Base-by-base conservation (phyloP, 179 eudicot genomes). In the Camellia oleifera region DNA sequence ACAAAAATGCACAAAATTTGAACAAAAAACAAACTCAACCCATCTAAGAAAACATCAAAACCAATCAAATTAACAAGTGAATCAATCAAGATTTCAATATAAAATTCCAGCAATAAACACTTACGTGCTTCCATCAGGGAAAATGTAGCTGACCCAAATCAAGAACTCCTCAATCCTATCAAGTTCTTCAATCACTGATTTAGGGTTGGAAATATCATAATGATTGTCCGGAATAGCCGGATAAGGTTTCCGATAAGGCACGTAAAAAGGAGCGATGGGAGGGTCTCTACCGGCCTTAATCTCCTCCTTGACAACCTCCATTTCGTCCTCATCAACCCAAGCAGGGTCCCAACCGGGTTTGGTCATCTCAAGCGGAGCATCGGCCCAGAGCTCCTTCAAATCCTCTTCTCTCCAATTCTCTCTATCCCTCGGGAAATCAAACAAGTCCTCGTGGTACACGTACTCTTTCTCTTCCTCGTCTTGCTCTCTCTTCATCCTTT, bases 101-200 rank as follows among this genome's bases (percentile, higher is more conserved):
- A 14, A 20, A 32, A 68, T 45, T 32, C 0, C 42, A 64, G 7
- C 15, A 46, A 78, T 20, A 68, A 45, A 54, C 45, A 88, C 98
- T 91, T 86, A 94, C 97, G 94, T 80, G 87, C 92, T 88, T 0
- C 94, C 97, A 81, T 94, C 94, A n/a, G 85, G 73, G 69, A 94
- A 94, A 80, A 94, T 69, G 81, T 75, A 92, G 97, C 98, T 94
- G 75, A 90, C 93, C 98, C 98, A 94, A 12, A 18, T 85, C 82
- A 94, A 78, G 81, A 92, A 90, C 90, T 94, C 98, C 87, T 94
- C 98, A 86, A 88, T 90, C 77, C 94, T 83, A 85, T 94, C 98
- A 78, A 94, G 82, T 70, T 92, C 98, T 79, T 94, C 97, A 78
- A 94, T 82, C 8, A 89, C 93, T 0, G 89, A 72, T 60, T 88